Percentiles rank a stretch among this genome's conserved stretches.
phyloP scores from a whole-genome alignment of 2,329 filamentous ascomycete genomes.

The Colletotrichum siamense region DNA sequence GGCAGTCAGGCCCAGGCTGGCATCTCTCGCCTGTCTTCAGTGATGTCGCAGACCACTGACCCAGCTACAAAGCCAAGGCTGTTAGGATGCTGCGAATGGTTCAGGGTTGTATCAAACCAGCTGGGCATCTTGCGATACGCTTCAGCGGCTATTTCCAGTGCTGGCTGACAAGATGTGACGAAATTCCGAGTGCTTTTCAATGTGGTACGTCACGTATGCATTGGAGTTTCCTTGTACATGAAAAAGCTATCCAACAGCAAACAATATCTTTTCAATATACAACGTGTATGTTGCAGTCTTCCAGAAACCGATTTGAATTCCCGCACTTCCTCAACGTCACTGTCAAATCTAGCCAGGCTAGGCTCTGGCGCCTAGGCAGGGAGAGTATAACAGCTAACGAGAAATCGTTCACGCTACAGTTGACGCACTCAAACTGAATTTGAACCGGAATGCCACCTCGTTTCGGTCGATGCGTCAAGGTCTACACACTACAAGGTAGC shows the following conservation, averaged over 20 bases:
- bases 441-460: neutral
- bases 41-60: neutral
- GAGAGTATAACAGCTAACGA: no score
- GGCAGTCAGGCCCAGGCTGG: neutral
- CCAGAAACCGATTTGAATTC: no score
- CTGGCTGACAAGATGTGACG: accelerated
- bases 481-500: accelerated
- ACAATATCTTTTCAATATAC: no score
- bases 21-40: neutral
- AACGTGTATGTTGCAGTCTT: no score
- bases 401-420: accelerated
- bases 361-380: accelerated
- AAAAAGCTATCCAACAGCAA: no score
- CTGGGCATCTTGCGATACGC: neutral
- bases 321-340: no score
- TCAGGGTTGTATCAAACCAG: neutral
- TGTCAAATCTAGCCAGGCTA: no score
- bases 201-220: no score
- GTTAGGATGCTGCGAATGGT: neutral
- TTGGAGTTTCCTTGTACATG: no score
- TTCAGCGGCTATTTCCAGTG: neutral
- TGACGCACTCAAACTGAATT: no score
- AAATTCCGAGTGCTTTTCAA: no score
- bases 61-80: neutral
- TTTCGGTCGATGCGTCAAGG: accelerated